Evolutionary conservation across 169 alveolate genomes (phyloP), one percentile per base, ranked within the genome.

Genomic region (Amoebophrya sp.): DNA sequence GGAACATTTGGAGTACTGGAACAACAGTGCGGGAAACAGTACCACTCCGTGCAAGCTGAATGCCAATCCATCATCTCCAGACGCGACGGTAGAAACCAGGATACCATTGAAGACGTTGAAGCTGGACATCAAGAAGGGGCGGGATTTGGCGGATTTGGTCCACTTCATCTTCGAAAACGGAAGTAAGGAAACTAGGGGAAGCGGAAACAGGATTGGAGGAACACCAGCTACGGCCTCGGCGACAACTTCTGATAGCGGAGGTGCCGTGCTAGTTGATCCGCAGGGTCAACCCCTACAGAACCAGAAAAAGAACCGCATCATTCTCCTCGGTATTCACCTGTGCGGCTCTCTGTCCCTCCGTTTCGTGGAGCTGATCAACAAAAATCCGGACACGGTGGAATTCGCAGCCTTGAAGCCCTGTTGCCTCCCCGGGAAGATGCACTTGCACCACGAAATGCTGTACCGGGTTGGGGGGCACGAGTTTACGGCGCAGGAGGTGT

Each of bases 151-250:
- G 10, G 83, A 66, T 66, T 25, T 66, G 35, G 83, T 66, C 10
- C 83, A 66, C 83, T 66, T 7, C 83, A 66, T 66, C 83, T 66
- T 66, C 83, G 83, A 66, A n/a, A 66, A 66, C 35, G 83, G 83
- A n/a, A 18, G 35, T 7, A 66, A 66, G 83, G 83, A 7, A 25
- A n/a, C 29, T 25, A 66, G 83, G 18, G 83, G 83, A 25, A 66
- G 83, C 35, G 83, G 83, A 2, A 66, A 66, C 35, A 66, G 83
- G 32, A 66, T 66, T 25, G 83, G 83, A 25, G n/a, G n/a, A n/a
- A n/a, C n/a, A n/a, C n/a, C n/a, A n/a, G n/a, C n/a, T n/a, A n/a
- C n/a, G n/a, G n/a, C n/a, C n/a, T n/a, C n/a, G n/a, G n/a, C n/a
- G n/a, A n/a, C n/a, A n/a, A n/a, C n/a, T n/a, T n/a, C n/a, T n/a